Conservation (phyloP, 2,329 filamentous ascomycete species). For the Aspergillus glaucus region DNA sequence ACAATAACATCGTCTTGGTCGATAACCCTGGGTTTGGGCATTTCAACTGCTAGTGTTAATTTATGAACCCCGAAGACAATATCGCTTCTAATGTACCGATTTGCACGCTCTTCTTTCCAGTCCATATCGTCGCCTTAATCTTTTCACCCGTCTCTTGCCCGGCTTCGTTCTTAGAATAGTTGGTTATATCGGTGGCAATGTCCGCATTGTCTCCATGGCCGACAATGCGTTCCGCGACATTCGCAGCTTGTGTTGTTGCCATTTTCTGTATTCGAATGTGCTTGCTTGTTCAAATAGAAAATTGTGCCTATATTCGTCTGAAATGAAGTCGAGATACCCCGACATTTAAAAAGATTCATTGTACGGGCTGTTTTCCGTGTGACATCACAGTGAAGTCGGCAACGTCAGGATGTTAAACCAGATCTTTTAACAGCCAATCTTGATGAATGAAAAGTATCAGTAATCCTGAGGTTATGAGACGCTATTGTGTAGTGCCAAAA, state of each 20-base stretch:
- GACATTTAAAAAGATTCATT: background rate
- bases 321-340: background rate
- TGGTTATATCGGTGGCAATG: conserved; percentile 63
- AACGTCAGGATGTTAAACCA: background rate
- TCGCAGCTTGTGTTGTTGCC: conserved; percentile 61
- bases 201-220: conserved; percentile 56
- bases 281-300: too few species aligned
- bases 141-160: conserved; percentile 49
- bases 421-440: background rate
- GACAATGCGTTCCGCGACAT: conserved; percentile 58
- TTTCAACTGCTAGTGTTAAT: conserved; percentile 44
- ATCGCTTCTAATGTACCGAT: conserved; percentile 42
- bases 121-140: conserved; percentile 79
- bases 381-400: conserved; percentile 15
- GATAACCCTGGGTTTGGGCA: conserved; percentile 64
- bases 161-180: conserved; percentile 53
- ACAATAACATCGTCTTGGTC: conserved; percentile 73
- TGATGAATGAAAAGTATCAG: too few species aligned
- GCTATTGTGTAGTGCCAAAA: too few species aligned
- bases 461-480: too few species aligned
- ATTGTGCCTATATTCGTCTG: background rate
- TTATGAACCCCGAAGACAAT: background rate
- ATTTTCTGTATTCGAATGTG: conserved; percentile 29
- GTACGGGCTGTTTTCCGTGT: background rate
- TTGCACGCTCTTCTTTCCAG: conserved; percentile 71